Evolutionary conservation across 2,329 filamentous ascomycete species (phyloP), one percentile per base, ranked within the genome.

Genomic region (Mollisiaceae sp.): DNA sequence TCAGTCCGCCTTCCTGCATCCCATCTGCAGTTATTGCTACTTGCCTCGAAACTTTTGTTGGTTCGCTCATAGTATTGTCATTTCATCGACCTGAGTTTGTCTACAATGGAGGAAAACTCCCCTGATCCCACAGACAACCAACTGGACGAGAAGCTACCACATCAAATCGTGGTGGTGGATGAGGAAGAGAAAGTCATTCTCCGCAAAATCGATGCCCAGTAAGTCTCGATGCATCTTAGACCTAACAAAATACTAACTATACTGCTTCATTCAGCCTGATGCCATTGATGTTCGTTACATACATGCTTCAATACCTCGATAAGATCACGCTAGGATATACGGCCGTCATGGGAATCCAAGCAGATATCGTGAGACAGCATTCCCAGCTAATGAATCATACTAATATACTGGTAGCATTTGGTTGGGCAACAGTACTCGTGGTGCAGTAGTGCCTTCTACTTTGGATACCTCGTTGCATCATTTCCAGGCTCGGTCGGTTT

Each of bases 261-360:
- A 27, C 38, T 14, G 12, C 9, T 11, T 14, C 24, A 20, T 43
- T 20, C 15, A 66, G 66, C 15, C 54, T 68, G n/a, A 43, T 68
- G 39, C 66, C 66, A 22, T 20, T 68, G 15, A 65, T 67, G 62
- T 63, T 64, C 24, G 45, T 70, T 32, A 64, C 62, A 22, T 68
- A 68, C 32, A 67, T 68, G 66, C 62, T 70, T 27, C 66, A 70
- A 61, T 68, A 63, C 20, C 54, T 66, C 22, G 66, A 70, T 39
- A 70, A 84, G 77, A 83, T 81, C 0, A 83, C 80, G 0, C 70
- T 84, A 8, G 81, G 78, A 39, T 86, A 85, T 68, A 83, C 85
- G 0, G 83, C 85, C 2, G 82, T 87, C 32, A 85, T 86, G 68
- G 85, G 84, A 0, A 85, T 87, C 60, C 75, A 77, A n/a, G 79